Conservation (phyloP, 371 early-diverging fungal genomes). For the Mycotypha africana region DNA sequence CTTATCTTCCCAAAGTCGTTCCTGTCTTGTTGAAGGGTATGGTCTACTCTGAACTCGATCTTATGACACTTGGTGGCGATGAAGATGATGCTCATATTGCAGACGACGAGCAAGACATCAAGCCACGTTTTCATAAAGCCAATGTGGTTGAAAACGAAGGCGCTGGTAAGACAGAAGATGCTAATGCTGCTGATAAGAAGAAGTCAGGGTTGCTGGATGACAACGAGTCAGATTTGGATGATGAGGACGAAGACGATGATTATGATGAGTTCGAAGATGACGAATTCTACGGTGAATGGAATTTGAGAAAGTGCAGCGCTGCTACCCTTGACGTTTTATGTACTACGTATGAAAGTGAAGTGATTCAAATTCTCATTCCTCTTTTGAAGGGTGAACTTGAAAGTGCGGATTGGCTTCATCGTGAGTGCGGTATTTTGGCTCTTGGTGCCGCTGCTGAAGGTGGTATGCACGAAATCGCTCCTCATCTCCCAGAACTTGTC, state of each 20-base stretch:
- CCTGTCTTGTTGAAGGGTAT: slow-evolving; percentile 90
- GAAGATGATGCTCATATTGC: slow-evolving; percentile 83
- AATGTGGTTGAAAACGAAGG: slow-evolving; percentile 69
- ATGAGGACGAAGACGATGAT: slow-evolving; percentile 81
- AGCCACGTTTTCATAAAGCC: slow-evolving; percentile 87
- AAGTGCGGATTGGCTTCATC: slow-evolving; percentile 81
- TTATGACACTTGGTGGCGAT: slow-evolving; percentile 70
- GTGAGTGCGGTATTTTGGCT: slow-evolving; percentile 94
- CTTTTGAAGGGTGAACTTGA: slow-evolving; percentile 74
- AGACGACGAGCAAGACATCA: slow-evolving; percentile 86
- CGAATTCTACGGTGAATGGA: slow-evolving; percentile 91
- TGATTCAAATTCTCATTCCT: slow-evolving; percentile 82
- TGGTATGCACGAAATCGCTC: slow-evolving; percentile 81
- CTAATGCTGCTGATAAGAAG: slow-evolving; percentile 17
- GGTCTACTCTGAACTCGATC: slow-evolving; percentile 92
- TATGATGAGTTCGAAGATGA: slow-evolving; percentile 86
- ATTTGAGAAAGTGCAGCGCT: slow-evolving; percentile 95
- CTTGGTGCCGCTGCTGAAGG: slow-evolving; percentile 96
- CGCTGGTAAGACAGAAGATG: slow-evolving; percentile 37
- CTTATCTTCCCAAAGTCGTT: slow-evolving; percentile 76
- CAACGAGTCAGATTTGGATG: slow-evolving; percentile 37
- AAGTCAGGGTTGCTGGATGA: slow-evolving; percentile 11
- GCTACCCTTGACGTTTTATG: slow-evolving; percentile 93
- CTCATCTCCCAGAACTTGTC: slow-evolving; percentile 81
- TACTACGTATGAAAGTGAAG: slow-evolving; percentile 75